A percentile compares a stretch with the other conserved stretches of the same genome.
phyloP scores from a whole-genome alignment of 129 eudicot species.

The Centrapalus pauciflorus region DNA sequence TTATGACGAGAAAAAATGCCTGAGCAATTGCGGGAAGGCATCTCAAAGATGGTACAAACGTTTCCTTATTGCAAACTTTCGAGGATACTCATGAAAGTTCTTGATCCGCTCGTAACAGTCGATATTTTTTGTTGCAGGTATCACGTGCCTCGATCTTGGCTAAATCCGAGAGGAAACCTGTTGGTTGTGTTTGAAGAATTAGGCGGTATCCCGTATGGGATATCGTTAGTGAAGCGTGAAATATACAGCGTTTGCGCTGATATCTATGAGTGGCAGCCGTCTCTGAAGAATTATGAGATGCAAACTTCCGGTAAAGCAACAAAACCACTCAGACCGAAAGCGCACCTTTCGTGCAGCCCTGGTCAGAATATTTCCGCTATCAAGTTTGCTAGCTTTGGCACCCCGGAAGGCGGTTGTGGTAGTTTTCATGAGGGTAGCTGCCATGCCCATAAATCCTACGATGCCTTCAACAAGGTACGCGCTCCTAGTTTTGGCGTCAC shows the following conservation, averaged over 20 bases:
- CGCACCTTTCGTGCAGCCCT: slow-evolving; percentile 71
- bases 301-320: slow-evolving; percentile 58
- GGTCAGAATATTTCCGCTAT: slow-evolving; percentile 71
- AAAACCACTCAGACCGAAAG: slow-evolving; percentile 82
- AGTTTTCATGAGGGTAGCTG: slow-evolving; percentile 76
- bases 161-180: slow-evolving; percentile 71
- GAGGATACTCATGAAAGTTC: neutral
- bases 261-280: slow-evolving; percentile 90
- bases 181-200: slow-evolving; percentile 91
- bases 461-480: slow-evolving; percentile 72
- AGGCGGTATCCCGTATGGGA: slow-evolving; percentile 81
- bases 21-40: slow-evolving; percentile 78
- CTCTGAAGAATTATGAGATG: slow-evolving; percentile 56
- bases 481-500: neutral
- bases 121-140: slow-evolving; percentile 53
- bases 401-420: slow-evolving; percentile 90
- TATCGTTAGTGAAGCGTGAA: slow-evolving; percentile 70
- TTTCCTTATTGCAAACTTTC: neutral
- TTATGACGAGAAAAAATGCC: slow-evolving; percentile 79
- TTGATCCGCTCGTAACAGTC: neutral
- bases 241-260: slow-evolving; percentile 80
- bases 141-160: slow-evolving; percentile 94
- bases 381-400: slow-evolving; percentile 96
- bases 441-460: slow-evolving; percentile 85
- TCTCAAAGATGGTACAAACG: slow-evolving; percentile 80